phyloP scores from a whole-genome alignment of 1,284 basidiomycete genomes.

The Butyriboletus regius region DNA sequence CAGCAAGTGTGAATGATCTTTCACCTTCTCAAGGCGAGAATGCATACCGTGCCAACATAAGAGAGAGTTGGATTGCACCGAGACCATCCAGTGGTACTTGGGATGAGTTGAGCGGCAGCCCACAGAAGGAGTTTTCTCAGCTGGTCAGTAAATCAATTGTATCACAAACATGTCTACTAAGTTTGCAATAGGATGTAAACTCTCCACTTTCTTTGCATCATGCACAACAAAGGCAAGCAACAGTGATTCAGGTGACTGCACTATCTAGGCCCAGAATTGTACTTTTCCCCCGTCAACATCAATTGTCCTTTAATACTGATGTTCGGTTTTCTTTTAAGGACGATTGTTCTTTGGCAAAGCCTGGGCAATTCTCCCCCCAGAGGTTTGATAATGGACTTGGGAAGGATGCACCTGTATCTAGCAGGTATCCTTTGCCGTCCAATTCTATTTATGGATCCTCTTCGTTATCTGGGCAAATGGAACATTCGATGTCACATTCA shows the following conservation, averaged over 20 bases:
- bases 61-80: slow-evolving; percentile 49
- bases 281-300: slow-evolving; percentile 9
- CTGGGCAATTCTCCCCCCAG: slow-evolving; percentile 49
- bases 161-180: slow-evolving; percentile 9
- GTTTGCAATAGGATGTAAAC: slow-evolving; percentile 31
- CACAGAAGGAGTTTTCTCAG: slow-evolving; percentile 45
- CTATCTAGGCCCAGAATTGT: slow-evolving; percentile 41
- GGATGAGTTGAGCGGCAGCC: slow-evolving; percentile 51
- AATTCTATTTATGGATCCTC: slow-evolving; percentile 36
- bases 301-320: slow-evolving; percentile 12
- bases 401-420: slow-evolving; percentile 36
- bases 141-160: slow-evolving; percentile 34
- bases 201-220: slow-evolving; percentile 39
- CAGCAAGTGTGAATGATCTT: slow-evolving; percentile 46
- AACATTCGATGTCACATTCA: slow-evolving; percentile 41
- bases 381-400: slow-evolving; percentile 43
- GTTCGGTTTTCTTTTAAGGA: slow-evolving; percentile 36
- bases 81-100: slow-evolving; percentile 52
- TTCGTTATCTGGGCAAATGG: slow-evolving; percentile 32
- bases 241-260: slow-evolving; percentile 36
- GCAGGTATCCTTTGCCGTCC: slow-evolving; percentile 44
- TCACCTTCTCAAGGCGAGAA: slow-evolving; percentile 44
- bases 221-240: slow-evolving; percentile 46
- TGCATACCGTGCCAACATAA: slow-evolving; percentile 41
- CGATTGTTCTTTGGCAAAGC: slow-evolving; percentile 43